Base-by-base conservation (phyloP, 2,329 filamentous ascomycete species). In the Aspergillus sp. region DNA sequence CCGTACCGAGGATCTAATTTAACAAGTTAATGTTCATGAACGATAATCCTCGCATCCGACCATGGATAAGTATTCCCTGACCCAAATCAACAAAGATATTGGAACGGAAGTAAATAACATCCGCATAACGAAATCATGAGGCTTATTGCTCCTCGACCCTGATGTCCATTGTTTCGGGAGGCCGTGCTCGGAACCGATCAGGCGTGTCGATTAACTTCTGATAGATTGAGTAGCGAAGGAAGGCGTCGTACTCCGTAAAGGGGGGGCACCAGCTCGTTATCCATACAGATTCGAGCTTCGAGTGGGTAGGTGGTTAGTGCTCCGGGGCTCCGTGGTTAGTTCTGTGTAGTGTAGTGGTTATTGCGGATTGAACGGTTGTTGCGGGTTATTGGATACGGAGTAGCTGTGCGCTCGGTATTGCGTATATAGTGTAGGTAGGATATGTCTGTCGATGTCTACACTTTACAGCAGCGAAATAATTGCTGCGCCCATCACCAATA, bases 201-300 rank as follows among this genome's bases (percentile, higher is more conserved):
- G 47, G 62, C 57, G 57, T 60, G 60, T 60, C 60, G 60, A 64
- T 64, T 62, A 58, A 62, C 50, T 49, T 55, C 26, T 54, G n/a
- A 55, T 45, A 53, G 57, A 55, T 60, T 57, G 36, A 20, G 31
- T 22, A 46, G 42, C n/a, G 47, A 32, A 49, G 54, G 55, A 51
- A 54, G 39, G 22, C 46, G 39, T 18, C 2, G 22, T 22, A 22
- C 22, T 22, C 22, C 22, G 4, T 46, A 29, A n/a, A 11, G 51
- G 51, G 36, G 51, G 51, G 29, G 32, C 51, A 36, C 31, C 42
- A 11, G 3, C 42, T 2, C 6, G 12, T 12, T 36, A 36, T 46
- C 42, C 42, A 46, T 53, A 53, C 29, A 42, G 26, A 9, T 14
- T 51, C 31, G 52, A 42, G 32, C 52, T 58, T 50, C 18, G 45